phyloP scores from a whole-genome alignment of 345 rosid genomes.

The Camelina neglecta region DNA sequence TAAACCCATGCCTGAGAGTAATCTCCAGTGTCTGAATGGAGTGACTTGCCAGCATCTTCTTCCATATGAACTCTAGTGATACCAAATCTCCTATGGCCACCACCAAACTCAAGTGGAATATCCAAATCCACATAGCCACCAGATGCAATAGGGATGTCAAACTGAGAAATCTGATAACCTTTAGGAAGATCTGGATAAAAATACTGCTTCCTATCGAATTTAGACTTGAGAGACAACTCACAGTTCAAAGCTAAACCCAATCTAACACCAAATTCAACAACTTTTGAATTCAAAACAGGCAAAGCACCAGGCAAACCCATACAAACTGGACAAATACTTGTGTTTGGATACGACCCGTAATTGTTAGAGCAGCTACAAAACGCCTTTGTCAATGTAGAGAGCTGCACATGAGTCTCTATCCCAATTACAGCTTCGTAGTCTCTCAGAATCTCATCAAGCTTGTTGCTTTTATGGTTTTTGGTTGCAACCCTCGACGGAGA shows the following conservation, averaged over 20 bases:
- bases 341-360: slow-evolving; percentile 78
- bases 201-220: slow-evolving; percentile 96
- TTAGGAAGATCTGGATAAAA: slow-evolving; percentile 98
- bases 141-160: slow-evolving; percentile 87
- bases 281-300: slow-evolving; percentile 85
- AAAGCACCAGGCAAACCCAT: slow-evolving; percentile 98
- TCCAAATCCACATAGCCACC: slow-evolving; percentile 83
- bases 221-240: slow-evolving; percentile 75
- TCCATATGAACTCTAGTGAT: slow-evolving; percentile 97
- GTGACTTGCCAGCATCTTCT: slow-evolving; percentile 95
- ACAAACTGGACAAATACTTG: slow-evolving; percentile 84
- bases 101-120: slow-evolving; percentile 87
- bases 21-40: slow-evolving; percentile 76
- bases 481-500: slow-evolving; percentile 53
- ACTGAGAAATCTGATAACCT: slow-evolving; percentile 95
- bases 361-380: slow-evolving; percentile 87
- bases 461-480: slow-evolving; percentile 48
- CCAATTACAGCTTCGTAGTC: slow-evolving; percentile 89
- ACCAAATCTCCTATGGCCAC: slow-evolving; percentile 89
- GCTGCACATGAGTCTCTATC: slow-evolving; percentile 96
- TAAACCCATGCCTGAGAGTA: slow-evolving; percentile 60
- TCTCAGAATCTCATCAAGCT: slow-evolving; percentile 55
- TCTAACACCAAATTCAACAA: slow-evolving; percentile 80
- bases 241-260: slow-evolving; percentile 90
- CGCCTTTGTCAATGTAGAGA: slow-evolving; percentile 84